phyloP scores from a whole-genome alignment of 2,329 filamentous ascomycete species.

The Capronia coronata region DNA sequence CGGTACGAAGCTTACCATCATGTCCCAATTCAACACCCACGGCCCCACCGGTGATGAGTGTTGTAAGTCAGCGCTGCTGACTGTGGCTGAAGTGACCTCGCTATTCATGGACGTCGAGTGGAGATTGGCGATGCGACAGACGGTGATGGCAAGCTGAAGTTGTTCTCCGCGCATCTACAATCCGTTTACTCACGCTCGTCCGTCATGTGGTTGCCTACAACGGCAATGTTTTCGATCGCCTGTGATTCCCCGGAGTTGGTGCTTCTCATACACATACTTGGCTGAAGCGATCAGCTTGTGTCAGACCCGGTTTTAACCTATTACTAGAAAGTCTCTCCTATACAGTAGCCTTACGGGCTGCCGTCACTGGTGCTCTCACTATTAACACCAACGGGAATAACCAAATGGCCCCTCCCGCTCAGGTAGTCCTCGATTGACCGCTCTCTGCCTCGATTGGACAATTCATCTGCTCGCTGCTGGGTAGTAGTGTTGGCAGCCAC shows the following conservation, averaged over 20 bases:
- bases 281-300: slow-evolving; percentile 9
- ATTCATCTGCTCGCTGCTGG: slow-evolving; percentile 5
- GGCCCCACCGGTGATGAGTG: slow-evolving; percentile 16
- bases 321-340: background rate
- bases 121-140: slow-evolving; percentile 12
- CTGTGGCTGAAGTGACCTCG: slow-evolving; percentile 21
- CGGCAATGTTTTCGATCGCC: background rate
- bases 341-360: slow-evolving; percentile 4
- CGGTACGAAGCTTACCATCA: background rate
- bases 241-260: slow-evolving; percentile 3
- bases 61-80: slow-evolving; percentile 24
- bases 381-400: background rate
- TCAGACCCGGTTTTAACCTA: too few species aligned
- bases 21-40: background rate
- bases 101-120: slow-evolving; percentile 9
- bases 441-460: slow-evolving; percentile 12
- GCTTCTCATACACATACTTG: slow-evolving; percentile 1
- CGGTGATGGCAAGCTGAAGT: slow-evolving; percentile 11
- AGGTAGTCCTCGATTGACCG: slow-evolving; percentile 3
- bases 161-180: slow-evolving; percentile 3
- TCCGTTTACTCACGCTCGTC: slow-evolving; percentile 4
- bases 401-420: slow-evolving; percentile 10
- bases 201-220: slow-evolving; percentile 7
- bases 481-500: background rate
- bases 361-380: slow-evolving; percentile 4